phyloP scores from a whole-genome alignment of 305 asterid species.

The Monarda citriodora region DNA sequence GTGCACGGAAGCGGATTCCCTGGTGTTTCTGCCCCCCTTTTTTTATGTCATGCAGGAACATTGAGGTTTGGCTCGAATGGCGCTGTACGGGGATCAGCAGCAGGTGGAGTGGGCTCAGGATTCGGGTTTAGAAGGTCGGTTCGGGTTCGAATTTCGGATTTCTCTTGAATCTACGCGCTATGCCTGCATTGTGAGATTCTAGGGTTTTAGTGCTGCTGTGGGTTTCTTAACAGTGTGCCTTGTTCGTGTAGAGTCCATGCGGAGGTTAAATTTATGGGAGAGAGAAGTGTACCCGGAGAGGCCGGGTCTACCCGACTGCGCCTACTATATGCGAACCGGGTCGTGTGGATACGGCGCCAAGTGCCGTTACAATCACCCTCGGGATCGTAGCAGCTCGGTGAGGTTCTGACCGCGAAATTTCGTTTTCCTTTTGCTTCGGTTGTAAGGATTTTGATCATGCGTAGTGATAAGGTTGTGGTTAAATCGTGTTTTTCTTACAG shows the following conservation, averaged over 20 bases:
- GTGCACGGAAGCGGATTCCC: slow-evolving; percentile 14
- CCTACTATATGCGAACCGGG: slow-evolving; percentile 81
- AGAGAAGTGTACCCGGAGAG: slow-evolving; percentile 76
- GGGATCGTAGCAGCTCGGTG: slow-evolving; percentile 63
- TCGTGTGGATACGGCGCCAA: slow-evolving; percentile 80
- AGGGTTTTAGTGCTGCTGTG: too few species aligned
- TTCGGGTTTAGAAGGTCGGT: slow-evolving; percentile 57
- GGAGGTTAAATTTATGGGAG: slow-evolving; percentile 56
- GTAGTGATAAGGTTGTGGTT: background rate
- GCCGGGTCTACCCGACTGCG: slow-evolving; percentile 75
- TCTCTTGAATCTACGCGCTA: background rate
- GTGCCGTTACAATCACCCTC: slow-evolving; percentile 93
- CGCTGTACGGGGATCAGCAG: slow-evolving; percentile 58
- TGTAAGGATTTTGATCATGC: background rate
- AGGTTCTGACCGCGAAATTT: slow-evolving; percentile 17
- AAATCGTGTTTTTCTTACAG: background rate
- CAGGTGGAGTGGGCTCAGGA: slow-evolving; percentile 50
- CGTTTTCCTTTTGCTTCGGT: background rate
- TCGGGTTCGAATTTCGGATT: slow-evolving; percentile 20
- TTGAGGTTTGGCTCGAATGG: slow-evolving; percentile 16
- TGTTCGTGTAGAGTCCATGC: slow-evolving; percentile 55
- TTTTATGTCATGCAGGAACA: slow-evolving; percentile 2
- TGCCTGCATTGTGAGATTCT: slow-evolving; percentile 22
- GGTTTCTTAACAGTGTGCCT: slow-evolving; percentile 23
- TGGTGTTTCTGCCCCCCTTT: slow-evolving; percentile 9